phyloP scores from a whole-genome alignment of 2,329 filamentous ascomycete species.

The Aspergillus eucalypticola region DNA sequence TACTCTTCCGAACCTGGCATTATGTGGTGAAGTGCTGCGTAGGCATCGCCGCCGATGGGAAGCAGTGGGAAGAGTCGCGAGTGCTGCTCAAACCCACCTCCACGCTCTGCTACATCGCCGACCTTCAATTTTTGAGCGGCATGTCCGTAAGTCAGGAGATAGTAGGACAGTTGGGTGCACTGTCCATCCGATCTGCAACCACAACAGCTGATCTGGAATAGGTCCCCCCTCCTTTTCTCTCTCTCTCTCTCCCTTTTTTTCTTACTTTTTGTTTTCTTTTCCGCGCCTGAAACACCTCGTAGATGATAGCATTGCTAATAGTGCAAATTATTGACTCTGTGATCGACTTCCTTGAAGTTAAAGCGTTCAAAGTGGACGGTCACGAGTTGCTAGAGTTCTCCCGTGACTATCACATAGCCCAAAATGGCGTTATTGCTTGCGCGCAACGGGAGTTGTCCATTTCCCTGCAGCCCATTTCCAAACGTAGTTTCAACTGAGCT shows the following conservation, averaged over 20 bases:
- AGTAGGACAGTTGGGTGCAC: no score
- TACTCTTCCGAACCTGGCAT: background rate
- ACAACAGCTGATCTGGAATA: slow-evolving; percentile 33
- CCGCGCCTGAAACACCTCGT: background rate
- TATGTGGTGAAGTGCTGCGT: background rate
- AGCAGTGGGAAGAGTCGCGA: slow-evolving; percentile 31
- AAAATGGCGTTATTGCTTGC: slow-evolving; percentile 15
- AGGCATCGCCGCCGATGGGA: slow-evolving; percentile 17
- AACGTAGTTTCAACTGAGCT: background rate
- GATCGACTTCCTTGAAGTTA: slow-evolving; percentile 18
- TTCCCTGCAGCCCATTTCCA: background rate
- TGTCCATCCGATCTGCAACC: slow-evolving; percentile 34
- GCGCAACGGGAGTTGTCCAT: background rate
- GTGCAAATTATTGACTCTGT: slow-evolving; percentile 39
- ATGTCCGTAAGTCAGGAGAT: no score
- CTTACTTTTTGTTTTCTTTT: background rate
- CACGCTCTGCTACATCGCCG: slow-evolving; percentile 29
- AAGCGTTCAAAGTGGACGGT: slow-evolving; percentile 13
- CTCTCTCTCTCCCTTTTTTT: background rate
- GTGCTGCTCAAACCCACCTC: slow-evolving; percentile 41
- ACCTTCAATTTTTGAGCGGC: slow-evolving; percentile 28
- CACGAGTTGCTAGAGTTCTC: slow-evolving; percentile 18
- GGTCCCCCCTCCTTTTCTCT: slow-evolving; percentile 13
- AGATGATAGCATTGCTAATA: background rate
- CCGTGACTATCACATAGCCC: slow-evolving; percentile 25